Base-by-base conservation (phyloP, 2,329 filamentous ascomycete genomes). In the Sclerotinia trifoliorum region DNA sequence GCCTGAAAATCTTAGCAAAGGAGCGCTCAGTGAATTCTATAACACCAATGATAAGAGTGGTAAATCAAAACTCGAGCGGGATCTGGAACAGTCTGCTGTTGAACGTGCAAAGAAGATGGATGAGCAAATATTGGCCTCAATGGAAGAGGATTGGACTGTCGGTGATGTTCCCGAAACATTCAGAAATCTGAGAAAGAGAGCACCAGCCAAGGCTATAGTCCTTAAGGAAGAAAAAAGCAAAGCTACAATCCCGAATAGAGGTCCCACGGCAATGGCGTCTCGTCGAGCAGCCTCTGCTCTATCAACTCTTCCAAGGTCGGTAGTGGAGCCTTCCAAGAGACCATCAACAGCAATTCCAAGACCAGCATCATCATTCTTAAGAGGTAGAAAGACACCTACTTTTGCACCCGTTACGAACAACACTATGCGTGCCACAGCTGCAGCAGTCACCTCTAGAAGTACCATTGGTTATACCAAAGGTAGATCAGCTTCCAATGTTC, bases 381-480 rank as follows among this genome's bases (percentile, higher is more conserved):
- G 42, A 26, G 29, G 62, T 42, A 62, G 58, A n/a, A 67, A 67
- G 51, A 81, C 79, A 62, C 83, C 83, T 64, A 77, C 80, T n/a
- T 74, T 79, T 6, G 79, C 83, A 2, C 79, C 81, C 4, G 8
- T 66, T n/a, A 67, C 71, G 10, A 79, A 83, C 0, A 82, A 83
- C n/a, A 76, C 78, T 13, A 82, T 86, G 73, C 86, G 88, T 58
- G 85, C 87, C 71, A 84, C 84, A 11, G 82, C 85, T 15, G 89
- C 90, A 1, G 84, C 86, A 29, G 86, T 86, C 7, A 88, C 88
- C 7, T 96, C 93, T 1, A 87, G 89, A 71, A 94, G 88, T 67
- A 97, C 93, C 0, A 84, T 97, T 54, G 94, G 94, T 21, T 97
- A 96, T 77, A 91, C 86, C 67, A 92, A 90, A 78, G 93, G 94